Percentiles rank a stretch among this genome's conserved stretches.
These are phyloP conservation scores for Fomitiporia mediterranea DNA, from an alignment of 1,284 basidiomycete genomes.

Conservation along the genomic window DNA sequence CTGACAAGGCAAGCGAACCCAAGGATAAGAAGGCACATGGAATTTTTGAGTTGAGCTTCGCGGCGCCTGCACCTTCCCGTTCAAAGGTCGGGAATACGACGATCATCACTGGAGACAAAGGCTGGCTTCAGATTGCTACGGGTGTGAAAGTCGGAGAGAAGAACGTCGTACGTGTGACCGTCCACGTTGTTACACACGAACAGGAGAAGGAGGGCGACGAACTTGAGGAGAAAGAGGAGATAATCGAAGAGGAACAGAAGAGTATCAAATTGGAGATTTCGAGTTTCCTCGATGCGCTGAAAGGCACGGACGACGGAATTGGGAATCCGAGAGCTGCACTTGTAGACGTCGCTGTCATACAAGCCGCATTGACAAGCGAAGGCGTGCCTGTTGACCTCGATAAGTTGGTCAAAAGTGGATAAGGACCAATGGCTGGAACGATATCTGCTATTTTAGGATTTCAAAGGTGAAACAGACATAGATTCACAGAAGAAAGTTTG, in stretches of 20 bases:
- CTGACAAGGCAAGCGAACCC: constrained; percentile 31
- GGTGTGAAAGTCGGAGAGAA: constrained; percentile 27
- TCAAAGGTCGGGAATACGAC: constrained; percentile 37
- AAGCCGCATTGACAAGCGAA: constrained; percentile 69
- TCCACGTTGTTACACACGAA: constrained; percentile 34
- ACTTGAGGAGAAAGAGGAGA: constrained; percentile 43
- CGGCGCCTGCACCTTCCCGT: constrained; percentile 45
- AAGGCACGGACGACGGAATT: constrained; percentile 37
- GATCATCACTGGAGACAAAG: constrained; percentile 55
- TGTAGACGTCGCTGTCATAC: constrained; percentile 70
- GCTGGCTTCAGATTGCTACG: constrained; percentile 48
- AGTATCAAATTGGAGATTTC: constrained; percentile 60
- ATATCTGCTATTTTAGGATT: too few relatives aligned
- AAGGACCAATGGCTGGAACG: too few relatives aligned
- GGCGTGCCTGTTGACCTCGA: constrained; percentile 57
- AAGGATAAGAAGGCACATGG: constrained; percentile 55
- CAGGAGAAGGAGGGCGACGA: constrained; percentile 40
- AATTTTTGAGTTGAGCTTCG: constrained; percentile 51
- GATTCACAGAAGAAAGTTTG: too few relatives aligned
- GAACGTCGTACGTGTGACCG: constrained; percentile 34
- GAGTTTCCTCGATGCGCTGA: constrained; percentile 54
- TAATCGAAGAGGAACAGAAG: constrained; percentile 40
- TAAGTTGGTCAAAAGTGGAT: too few relatives aligned
- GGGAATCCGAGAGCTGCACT: constrained; percentile 57
- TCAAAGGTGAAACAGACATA: too few relatives aligned